These are phyloP conservation scores for Zelopaecilomyces penicillatus DNA, from an alignment of 2,329 filamentous ascomycete genomes.

Conservation along the genomic window DNA sequence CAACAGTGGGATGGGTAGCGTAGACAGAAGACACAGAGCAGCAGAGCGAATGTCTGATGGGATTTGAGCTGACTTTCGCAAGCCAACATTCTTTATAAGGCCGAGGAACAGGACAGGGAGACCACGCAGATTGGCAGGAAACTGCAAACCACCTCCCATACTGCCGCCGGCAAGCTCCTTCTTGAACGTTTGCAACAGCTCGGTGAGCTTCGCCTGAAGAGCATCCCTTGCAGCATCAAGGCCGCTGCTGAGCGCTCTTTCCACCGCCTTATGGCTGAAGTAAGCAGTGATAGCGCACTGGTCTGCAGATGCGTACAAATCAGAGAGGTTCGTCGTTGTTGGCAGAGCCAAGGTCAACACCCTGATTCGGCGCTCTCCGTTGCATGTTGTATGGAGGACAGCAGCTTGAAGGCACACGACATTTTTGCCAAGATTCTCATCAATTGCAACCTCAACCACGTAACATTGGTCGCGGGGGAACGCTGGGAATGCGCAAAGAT, in stretches of 20 bases:
- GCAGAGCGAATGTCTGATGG: constrained; percentile 90
- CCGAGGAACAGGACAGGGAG: constrained; percentile 87
- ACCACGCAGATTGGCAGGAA: constrained; percentile 84
- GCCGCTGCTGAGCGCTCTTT: constrained; percentile 75
- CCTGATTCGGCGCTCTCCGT: constrained; percentile 89
- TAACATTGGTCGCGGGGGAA: constrained; percentile 97
- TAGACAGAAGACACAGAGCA: constrained; percentile 88
- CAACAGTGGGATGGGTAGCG: constrained; percentile 77
- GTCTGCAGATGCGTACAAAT: constrained; percentile 90
- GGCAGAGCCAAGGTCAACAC: constrained; percentile 90
- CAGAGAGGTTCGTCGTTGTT: constrained; percentile 82
- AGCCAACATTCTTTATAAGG: constrained; percentile 90
- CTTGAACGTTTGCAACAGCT: constrained; percentile 89
- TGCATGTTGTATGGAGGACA: constrained; percentile 94
- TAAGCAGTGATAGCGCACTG: constrained; percentile 88
- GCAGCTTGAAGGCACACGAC: constrained; percentile 90
- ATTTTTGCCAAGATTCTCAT: constrained; percentile 86
- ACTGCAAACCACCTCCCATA: constrained; percentile 89
- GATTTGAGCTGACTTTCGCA: constrained; percentile 88
- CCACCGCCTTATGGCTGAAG: constrained; percentile 96
- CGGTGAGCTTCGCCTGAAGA: constrained; percentile 82
- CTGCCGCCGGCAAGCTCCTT: constrained; percentile 95
- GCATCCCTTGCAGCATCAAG: constrained; percentile 87
- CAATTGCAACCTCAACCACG: constrained; percentile 95
- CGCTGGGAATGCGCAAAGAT: constrained; percentile 94